Evolutionary conservation across 2,329 filamentous ascomycete species (phyloP).

Genomic region (Curvularia sp.): DNA sequence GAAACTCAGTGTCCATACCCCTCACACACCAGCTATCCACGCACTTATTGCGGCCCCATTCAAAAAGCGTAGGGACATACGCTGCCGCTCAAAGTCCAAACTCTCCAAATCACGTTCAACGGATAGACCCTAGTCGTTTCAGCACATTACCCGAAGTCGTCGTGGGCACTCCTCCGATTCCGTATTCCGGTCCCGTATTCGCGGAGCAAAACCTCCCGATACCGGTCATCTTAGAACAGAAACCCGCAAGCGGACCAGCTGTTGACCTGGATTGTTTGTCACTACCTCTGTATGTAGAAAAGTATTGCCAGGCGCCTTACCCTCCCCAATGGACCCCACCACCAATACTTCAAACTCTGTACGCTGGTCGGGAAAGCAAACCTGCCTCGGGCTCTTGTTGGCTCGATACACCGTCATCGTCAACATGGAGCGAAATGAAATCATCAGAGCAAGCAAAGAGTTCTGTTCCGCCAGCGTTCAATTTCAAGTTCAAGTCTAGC

Average conservation of each 20-base stretch:
- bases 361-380: conserved; percentile 24
- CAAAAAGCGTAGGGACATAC: conserved; percentile 23
- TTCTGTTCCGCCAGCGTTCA: conserved; percentile 26
- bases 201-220: conserved; percentile 21
- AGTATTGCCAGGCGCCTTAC: conserved; percentile 40
- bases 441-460: conserved; percentile 23
- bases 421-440: conserved; percentile 34
- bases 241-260: conserved; percentile 4
- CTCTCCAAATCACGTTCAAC: conserved; percentile 18
- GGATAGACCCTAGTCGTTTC: conserved; percentile 4
- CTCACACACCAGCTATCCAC: conserved; percentile 11
- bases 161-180: conserved; percentile 2
- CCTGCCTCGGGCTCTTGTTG: conserved; percentile 29
- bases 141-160: conserved; percentile 30
- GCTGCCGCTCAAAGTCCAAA: conserved; percentile 25
- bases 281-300: conserved; percentile 38
- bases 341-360: conserved; percentile 32
- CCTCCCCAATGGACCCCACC: conserved; percentile 43
- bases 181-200: conserved; percentile 12
- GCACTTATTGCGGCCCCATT: conserved; percentile 19
- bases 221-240: conserved; percentile 18
- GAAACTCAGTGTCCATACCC: background rate
- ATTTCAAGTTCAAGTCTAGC: conserved; percentile 36
- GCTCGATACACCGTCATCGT: conserved; percentile 34
- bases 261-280: conserved; percentile 19